Evolutionary conservation across 2,329 filamentous ascomycete species (phyloP).

Genomic region (Metarhizium brunneum): DNA sequence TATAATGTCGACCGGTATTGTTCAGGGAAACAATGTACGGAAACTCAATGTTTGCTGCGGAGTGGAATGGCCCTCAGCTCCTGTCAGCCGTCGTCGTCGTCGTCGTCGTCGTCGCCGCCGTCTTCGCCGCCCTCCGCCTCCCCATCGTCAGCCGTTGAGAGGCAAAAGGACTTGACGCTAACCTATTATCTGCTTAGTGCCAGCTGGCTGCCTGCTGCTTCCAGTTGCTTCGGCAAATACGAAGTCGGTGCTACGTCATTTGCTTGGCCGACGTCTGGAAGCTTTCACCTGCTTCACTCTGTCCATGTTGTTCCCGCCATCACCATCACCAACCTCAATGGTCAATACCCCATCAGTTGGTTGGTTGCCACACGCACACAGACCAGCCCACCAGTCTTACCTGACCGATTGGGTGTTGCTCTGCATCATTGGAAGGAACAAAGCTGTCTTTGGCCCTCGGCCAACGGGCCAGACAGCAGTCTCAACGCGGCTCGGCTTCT

Average conservation of each 20-base stretch:
- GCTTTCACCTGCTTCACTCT: too few species aligned
- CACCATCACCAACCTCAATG: background rate
- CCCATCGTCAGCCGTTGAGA: background rate
- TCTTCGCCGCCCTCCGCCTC: background rate
- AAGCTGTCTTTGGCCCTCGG: background rate
- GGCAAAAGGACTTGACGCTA: background rate
- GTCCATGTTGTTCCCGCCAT: background rate
- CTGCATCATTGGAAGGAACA: background rate
- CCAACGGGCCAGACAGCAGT: background rate
- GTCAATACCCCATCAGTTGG: too few species aligned
- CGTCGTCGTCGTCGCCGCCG: too few species aligned
- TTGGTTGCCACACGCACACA: too few species aligned
- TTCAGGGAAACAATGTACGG: too few species aligned
- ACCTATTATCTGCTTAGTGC: background rate
- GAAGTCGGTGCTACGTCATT: conserved; percentile 15
- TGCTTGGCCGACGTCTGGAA: background rate
- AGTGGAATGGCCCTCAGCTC: too few species aligned
- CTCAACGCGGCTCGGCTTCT: background rate
- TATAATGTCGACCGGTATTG: too few species aligned
- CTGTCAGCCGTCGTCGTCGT: too few species aligned
- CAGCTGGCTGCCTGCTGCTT: background rate
- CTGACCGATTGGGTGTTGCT: background rate
- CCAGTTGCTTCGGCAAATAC: conserved; percentile 8
- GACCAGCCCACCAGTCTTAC: background rate
- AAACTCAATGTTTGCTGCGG: too few species aligned